A percentile compares a stretch with the other conserved stretches of the same genome.
Evolutionary conservation across 1,284 basidiomycete genomes (phyloP).

Genomic region (Sporisorium sorghi): DNA sequence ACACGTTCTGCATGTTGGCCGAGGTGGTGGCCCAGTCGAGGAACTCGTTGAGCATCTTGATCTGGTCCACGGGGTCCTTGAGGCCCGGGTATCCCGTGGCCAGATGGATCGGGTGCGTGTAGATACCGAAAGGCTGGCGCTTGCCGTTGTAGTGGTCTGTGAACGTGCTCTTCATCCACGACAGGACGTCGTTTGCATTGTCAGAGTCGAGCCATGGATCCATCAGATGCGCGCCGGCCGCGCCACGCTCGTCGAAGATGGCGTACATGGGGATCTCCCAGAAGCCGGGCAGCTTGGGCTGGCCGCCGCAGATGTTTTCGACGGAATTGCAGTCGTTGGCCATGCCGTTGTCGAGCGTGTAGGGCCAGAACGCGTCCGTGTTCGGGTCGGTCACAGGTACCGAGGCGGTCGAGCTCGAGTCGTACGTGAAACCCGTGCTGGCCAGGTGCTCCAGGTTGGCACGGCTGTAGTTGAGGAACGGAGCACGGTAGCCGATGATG

Average conservation of each 20-base stretch:
- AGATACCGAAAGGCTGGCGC: slow-evolving; percentile 82
- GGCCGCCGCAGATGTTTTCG: slow-evolving; percentile 75
- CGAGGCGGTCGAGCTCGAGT: slow-evolving; percentile 77
- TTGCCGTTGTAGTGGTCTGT: slow-evolving; percentile 75
- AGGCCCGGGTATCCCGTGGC: slow-evolving; percentile 72
- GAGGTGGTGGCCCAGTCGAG: slow-evolving; percentile 78
- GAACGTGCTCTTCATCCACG: slow-evolving; percentile 82
- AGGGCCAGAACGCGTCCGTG: slow-evolving; percentile 76
- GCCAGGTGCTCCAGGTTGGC: slow-evolving; percentile 76
- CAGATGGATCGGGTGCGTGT: slow-evolving; percentile 84
- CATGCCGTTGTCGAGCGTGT: slow-evolving; percentile 75
- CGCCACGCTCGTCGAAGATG: slow-evolving; percentile 53
- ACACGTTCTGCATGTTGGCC: slow-evolving; percentile 73
- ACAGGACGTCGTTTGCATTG: slow-evolving; percentile 72
- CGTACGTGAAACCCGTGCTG: slow-evolving; percentile 77
- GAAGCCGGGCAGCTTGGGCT: slow-evolving; percentile 78
- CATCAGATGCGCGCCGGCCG: slow-evolving; percentile 74
- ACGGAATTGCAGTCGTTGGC: slow-evolving; percentile 80
- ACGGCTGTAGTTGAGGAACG: slow-evolving; percentile 78
- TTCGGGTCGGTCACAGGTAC: slow-evolving; percentile 77
- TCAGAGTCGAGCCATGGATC: slow-evolving; percentile 80
- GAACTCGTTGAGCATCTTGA: slow-evolving; percentile 78
- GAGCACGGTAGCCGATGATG: slow-evolving; percentile 82
- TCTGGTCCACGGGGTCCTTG: slow-evolving; percentile 44
- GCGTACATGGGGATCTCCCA: slow-evolving; percentile 64